Conservation (phyloP, 129 eudicot genomes). For the Oenanthe sinensis region DNA sequence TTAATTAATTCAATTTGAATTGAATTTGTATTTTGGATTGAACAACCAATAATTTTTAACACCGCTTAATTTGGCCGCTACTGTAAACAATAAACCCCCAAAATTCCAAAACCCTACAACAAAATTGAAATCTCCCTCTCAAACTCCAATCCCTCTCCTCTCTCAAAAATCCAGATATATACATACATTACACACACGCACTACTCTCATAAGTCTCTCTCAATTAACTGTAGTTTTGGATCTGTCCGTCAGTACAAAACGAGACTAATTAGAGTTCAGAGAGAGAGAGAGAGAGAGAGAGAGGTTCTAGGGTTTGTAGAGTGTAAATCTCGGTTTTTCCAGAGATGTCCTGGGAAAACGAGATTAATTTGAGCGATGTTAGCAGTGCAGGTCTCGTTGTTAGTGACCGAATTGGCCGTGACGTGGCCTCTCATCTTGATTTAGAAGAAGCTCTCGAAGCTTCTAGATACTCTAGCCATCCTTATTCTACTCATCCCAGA, state of each 20-base stretch:
- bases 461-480: conserved; percentile 86
- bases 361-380: conserved; percentile 66
- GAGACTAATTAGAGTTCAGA: not conserved
- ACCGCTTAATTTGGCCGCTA: conserved; percentile 4
- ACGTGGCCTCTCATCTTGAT: conserved; percentile 65
- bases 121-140: conserved; percentile 2
- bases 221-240: not conserved
- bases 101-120: conserved; percentile 4
- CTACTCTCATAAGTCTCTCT: not conserved
- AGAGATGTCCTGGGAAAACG: conserved; percentile 55
- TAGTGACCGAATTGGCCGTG: conserved; percentile 69
- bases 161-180: not conserved
- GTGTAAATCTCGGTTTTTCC: not conserved
- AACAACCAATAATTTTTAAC: not conserved
- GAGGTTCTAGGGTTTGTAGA: conserved; percentile 16
- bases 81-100: not conserved
- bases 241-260: not conserved
- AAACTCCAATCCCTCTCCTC: not conserved
- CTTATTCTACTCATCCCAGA: conserved; percentile 81
- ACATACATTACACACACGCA: not conserved
- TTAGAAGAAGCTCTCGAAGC: conserved; percentile 94
- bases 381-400: conserved; percentile 68
- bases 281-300: too few relatives aligned
- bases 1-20: too few relatives aligned
- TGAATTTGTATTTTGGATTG: too few relatives aligned